Evolutionary conservation across 192 early-diverging fungal species (phyloP).

Genomic region (Physocladia obscura): DNA sequence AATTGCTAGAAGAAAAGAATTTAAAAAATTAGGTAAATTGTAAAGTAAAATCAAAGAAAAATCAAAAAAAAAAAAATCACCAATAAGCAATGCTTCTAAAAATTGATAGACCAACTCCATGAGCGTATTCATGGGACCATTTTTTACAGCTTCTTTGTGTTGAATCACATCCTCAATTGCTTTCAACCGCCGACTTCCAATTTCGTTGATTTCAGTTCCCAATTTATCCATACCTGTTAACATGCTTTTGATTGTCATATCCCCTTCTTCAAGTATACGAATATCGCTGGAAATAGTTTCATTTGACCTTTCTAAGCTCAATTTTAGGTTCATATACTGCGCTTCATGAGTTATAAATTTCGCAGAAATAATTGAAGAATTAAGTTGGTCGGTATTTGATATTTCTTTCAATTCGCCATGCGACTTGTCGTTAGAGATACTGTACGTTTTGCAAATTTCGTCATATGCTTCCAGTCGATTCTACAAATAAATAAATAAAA

Average conservation of each 20-base stretch:
- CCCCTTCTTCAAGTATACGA: neutral
- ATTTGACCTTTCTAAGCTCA: neutral
- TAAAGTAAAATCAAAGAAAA: neutral
- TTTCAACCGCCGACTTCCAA: conserved; percentile 2
- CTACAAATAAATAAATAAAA: too few relatives aligned
- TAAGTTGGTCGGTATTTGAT: neutral
- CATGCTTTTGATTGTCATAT: neutral
- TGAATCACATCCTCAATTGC: conserved; percentile 17
- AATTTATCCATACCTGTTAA: conserved; percentile 3
- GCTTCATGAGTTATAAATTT: conserved; percentile 22
- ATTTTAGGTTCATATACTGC: neutral
- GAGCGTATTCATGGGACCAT: conserved; percentile 7
- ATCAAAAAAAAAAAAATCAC: neutral
- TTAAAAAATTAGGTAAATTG: neutral
- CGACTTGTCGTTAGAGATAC: too few relatives aligned
- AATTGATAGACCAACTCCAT: conserved; percentile 15
- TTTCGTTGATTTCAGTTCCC: conserved; percentile 8
- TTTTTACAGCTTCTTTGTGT: neutral
- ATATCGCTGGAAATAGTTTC: neutral
- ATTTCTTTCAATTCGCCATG: neutral
- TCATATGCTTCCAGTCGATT: too few relatives aligned
- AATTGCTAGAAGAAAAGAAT: neutral
- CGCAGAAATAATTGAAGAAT: neutral
- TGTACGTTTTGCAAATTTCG: too few relatives aligned
- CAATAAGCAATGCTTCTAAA: conserved; percentile 13